phyloP scores from a whole-genome alignment of 352 stramenopile species.

The Globisporangium iwayamae region DNA sequence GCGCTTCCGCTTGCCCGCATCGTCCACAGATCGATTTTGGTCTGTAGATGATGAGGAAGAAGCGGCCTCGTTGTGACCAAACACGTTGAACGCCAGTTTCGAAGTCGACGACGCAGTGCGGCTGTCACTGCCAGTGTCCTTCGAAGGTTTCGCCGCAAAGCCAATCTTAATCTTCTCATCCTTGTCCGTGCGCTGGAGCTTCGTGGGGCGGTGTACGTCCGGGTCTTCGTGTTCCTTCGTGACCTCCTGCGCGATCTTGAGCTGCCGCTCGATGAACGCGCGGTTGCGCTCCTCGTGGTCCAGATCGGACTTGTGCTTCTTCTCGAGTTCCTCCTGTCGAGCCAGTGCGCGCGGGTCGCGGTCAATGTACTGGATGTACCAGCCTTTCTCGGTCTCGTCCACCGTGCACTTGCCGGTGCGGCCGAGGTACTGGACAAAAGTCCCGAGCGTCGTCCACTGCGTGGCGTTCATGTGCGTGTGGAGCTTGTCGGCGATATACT shows the following conservation, averaged over 20 bases:
- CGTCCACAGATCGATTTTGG: constrained; percentile 13
- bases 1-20: constrained; percentile 24
- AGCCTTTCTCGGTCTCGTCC: constrained; percentile 98
- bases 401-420: constrained; percentile 96
- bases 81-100: constrained; percentile 18
- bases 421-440: constrained; percentile 98
- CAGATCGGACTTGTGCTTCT: constrained; percentile 87
- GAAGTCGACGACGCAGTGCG: neutral
- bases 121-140: constrained; percentile 19
- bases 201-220: constrained; percentile 46
- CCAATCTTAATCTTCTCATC: constrained; percentile 43
- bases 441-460: constrained; percentile 94
- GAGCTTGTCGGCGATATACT: constrained; percentile 98
- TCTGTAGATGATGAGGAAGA: neutral
- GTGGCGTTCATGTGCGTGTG: constrained; percentile 99
- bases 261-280: constrained; percentile 69
- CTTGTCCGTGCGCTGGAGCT: constrained; percentile 50
- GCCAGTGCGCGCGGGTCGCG: constrained; percentile 90
- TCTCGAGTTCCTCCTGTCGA: constrained; percentile 82
- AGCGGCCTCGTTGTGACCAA: constrained; percentile 1
- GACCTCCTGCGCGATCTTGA: constrained; percentile 56
- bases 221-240: constrained; percentile 22
- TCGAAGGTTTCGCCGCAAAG: constrained; percentile 22
- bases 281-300: constrained; percentile 87
- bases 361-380: constrained; percentile 97